phyloP scores from a whole-genome alignment of 2,329 filamentous ascomycete genomes.

The Neopestalotiopsis rosae region DNA sequence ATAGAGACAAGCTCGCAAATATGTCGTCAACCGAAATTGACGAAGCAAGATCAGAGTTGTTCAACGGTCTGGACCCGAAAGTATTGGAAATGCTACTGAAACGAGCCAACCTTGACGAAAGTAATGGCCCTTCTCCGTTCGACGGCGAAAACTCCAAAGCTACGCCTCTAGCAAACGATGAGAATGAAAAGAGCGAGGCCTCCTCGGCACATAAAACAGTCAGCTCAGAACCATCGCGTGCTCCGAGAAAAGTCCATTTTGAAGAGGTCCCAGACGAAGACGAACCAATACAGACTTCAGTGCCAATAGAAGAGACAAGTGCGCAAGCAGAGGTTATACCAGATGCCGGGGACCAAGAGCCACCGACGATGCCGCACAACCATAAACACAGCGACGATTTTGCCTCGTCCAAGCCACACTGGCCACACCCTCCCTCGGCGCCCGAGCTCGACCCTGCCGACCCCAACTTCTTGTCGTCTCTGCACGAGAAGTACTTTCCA shows the following conservation, averaged over 20 bases:
- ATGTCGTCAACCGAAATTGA: conserved; percentile 88
- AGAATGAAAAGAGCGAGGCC: conserved; percentile 28
- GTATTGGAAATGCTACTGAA: conserved; percentile 79
- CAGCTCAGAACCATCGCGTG: neutral
- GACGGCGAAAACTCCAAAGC: conserved; percentile 34
- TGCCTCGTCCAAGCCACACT: conserved; percentile 56
- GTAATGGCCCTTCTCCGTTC: conserved; percentile 48
- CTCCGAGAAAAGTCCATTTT: conserved; percentile 13
- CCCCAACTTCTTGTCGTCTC: conserved; percentile 79
- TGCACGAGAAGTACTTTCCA: conserved; percentile 95
- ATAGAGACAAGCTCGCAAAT: conserved; percentile 70
- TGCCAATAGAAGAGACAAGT: conserved; percentile 40
- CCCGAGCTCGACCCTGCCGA: conserved; percentile 84
- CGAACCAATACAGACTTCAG: conserved; percentile 7
- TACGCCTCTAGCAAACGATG: conserved; percentile 25
- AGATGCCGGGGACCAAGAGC: conserved; percentile 28
- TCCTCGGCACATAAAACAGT: conserved; percentile 13
- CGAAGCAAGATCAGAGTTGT: conserved; percentile 78
- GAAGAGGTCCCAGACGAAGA: conserved; percentile 17
- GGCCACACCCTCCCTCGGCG: conserved; percentile 57
- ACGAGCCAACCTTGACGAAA: conserved; percentile 76
- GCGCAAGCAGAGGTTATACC: conserved; percentile 32
- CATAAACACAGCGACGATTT: conserved; percentile 34
- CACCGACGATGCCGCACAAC: conserved; percentile 30
- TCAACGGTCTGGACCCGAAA: conserved; percentile 75